These are phyloP conservation scores for Penicillium turbatum DNA, from an alignment of 495 filamentous ascomycete species.

Conservation along the genomic window DNA sequence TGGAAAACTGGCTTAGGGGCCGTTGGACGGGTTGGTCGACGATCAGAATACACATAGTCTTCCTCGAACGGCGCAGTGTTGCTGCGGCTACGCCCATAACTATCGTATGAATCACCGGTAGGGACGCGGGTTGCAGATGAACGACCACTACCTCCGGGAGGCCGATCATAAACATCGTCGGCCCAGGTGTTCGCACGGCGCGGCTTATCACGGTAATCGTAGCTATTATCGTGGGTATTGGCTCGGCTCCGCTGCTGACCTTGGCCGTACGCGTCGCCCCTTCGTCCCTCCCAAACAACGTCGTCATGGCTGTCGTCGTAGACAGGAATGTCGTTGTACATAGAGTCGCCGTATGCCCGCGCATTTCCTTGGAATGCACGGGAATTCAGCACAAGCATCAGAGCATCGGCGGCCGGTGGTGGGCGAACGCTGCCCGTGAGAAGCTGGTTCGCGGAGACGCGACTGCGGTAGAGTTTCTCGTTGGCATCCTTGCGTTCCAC, in stretches of 20 bases:
- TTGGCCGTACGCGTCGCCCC: conserved; percentile 73
- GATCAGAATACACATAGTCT: conserved; percentile 58
- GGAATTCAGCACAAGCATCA: conserved; percentile 79
- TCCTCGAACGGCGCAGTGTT: conserved; percentile 47
- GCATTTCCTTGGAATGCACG: conserved; percentile 69
- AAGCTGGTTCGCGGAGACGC: conserved; percentile 74
- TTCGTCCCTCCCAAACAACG: conserved; percentile 85
- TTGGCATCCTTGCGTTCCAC: conserved; percentile 95
- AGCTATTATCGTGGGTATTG: conserved; percentile 48
- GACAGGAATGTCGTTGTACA: conserved; percentile 94
- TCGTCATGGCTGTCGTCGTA: conserved; percentile 87
- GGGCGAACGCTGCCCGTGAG: conserved; percentile 73
- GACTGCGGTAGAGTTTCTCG: conserved; percentile 85
- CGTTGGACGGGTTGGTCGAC: conserved; percentile 60
- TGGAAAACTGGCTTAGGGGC: conserved; percentile 85
- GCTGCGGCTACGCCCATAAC: conserved; percentile 41
- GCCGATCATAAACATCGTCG: conserved; percentile 81
- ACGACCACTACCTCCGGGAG: conserved; percentile 44
- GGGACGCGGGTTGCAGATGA: conserved; percentile 46
- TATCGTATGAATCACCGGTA: conserved; percentile 48
- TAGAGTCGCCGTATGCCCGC: conserved; percentile 50
- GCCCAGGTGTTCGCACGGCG: conserved; percentile 77
- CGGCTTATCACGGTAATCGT: conserved; percentile 62
- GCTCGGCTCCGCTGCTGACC: conserved; percentile 57
- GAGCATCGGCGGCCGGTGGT: conserved; percentile 74